A percentile compares a stretch with the other conserved stretches of the same genome.
Evolutionary conservation across 257 asterid species (phyloP).

Genomic region (Forsythia viridissima): DNA sequence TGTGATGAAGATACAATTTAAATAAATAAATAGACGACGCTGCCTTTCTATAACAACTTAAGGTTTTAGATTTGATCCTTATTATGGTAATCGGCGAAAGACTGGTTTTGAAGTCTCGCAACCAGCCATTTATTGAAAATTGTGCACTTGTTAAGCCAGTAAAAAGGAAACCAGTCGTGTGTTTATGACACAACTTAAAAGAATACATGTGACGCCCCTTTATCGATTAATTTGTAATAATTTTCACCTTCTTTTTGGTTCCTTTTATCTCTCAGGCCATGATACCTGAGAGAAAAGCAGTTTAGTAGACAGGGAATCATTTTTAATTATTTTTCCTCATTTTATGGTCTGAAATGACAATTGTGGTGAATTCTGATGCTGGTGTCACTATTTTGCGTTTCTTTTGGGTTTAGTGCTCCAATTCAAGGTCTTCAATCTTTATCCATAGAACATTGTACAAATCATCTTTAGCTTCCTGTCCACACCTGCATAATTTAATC

Average conservation of each 20-base stretch:
- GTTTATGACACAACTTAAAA: neutral
- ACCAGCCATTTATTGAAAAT: too few species aligned
- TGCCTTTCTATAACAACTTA: neutral
- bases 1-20: neutral
- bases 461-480: slow-evolving; percentile 18
- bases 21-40: too few species aligned
- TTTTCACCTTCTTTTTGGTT: neutral
- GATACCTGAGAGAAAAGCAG: neutral
- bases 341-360: neutral
- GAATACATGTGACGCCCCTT: neutral
- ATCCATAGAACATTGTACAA: neutral
- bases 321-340: neutral
- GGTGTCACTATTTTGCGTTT: neutral
- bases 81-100: too few species aligned
- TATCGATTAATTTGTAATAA: too few species aligned
- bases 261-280: neutral
- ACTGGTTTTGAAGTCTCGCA: too few species aligned
- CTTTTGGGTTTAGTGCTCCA: slow-evolving; percentile 18
- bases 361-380: neutral
- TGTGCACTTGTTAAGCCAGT: too few species aligned
- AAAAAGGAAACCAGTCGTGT: neutral
- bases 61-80: neutral
- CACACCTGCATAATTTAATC: slow-evolving; percentile 19
- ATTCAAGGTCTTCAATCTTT: slow-evolving; percentile 37
- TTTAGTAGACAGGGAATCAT: neutral